These are phyloP conservation scores for Plasmodium gaboni DNA, from an alignment of 169 alveolate genomes.

Conservation along the genomic window DNA sequence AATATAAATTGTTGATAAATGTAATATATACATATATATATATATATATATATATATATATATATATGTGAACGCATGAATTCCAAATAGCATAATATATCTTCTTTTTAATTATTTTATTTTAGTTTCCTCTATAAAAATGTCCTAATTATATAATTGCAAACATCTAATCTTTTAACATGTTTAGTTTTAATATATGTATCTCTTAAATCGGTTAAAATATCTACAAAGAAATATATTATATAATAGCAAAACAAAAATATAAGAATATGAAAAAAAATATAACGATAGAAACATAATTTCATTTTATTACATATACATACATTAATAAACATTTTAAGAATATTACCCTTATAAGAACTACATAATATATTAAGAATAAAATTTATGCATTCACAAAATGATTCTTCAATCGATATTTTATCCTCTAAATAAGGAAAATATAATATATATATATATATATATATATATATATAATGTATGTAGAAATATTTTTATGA, in stretches of 20 bases:
- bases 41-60: too few relatives aligned
- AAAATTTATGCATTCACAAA: conserved; percentile 32
- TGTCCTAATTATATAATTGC: conserved; percentile 32
- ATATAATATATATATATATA: background rate
- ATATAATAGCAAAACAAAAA: background rate
- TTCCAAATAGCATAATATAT: too few relatives aligned
- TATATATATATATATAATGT: background rate
- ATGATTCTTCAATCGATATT: conserved; percentile 11
- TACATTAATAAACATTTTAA: background rate
- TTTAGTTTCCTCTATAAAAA: conserved; percentile 12
- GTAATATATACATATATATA: too few relatives aligned
- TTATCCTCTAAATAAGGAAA: conserved; percentile 19
- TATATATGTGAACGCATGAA: too few relatives aligned
- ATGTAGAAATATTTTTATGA: background rate
- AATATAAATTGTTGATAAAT: too few relatives aligned
- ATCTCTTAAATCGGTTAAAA: conserved; percentile 18
- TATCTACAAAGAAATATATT: conserved; percentile 31
- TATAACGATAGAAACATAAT: background rate
- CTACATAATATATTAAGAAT: conserved; percentile 13
- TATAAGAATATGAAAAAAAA: background rate
- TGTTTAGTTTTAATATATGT: conserved; percentile 40
- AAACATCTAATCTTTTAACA: conserved; percentile 54
- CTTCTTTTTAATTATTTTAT: too few relatives aligned
- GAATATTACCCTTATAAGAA: conserved; percentile 22
- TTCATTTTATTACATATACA: background rate